Conservation (phyloP, 2,329 filamentous ascomycete genomes). For the Sporothrix phasma region DNA sequence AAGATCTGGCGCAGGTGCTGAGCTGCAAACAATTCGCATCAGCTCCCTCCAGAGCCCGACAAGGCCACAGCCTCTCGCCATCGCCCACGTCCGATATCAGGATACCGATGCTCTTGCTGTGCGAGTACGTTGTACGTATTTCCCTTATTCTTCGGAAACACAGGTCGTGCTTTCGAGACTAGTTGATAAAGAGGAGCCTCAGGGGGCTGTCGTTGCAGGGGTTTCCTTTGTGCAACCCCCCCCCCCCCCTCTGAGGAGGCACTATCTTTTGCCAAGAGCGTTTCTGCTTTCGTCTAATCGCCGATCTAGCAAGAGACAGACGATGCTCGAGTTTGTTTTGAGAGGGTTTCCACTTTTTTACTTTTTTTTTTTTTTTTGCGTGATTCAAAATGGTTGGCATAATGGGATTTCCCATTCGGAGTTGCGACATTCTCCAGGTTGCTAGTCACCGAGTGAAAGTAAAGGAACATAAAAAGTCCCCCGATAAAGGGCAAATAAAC, state of each 20-base stretch:
- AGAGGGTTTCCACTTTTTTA: too few species aligned
- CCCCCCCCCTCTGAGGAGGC: background rate
- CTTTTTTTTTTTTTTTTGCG: background rate
- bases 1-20: background rate
- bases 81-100: background rate
- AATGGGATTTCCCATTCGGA: background rate
- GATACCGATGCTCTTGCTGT: background rate
- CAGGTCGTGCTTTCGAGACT: too few species aligned
- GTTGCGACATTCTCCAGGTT: background rate
- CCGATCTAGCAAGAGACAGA: background rate
- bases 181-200: background rate
- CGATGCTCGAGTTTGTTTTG: background rate
- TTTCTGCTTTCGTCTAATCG: background rate
- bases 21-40: too few species aligned
- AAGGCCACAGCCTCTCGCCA: too few species aligned
- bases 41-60: too few species aligned
- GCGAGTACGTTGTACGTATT: slow-evolving; percentile 6
- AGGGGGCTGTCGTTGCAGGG: background rate
- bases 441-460: too few species aligned
- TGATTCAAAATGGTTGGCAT: background rate
- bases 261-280: slow-evolving; percentile 1
- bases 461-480: background rate
- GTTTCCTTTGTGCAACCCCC: background rate
- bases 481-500: background rate
- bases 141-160: slow-evolving; percentile 2